Evolutionary conservation across 2,329 filamentous ascomycete species (phyloP).

Genomic region (Nemania sp.): DNA sequence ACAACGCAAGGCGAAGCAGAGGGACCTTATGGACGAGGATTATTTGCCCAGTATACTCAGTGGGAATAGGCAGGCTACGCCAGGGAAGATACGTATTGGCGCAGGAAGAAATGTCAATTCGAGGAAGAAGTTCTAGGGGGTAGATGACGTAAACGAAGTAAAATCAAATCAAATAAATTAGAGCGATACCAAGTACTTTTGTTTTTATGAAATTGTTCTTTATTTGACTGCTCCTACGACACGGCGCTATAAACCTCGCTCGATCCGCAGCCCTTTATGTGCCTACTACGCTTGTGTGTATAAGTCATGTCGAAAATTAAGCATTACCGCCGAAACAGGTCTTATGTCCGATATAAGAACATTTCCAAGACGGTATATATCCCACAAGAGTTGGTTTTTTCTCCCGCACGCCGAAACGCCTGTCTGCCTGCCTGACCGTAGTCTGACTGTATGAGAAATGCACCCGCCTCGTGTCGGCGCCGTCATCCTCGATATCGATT

Average conservation of each 20-base stretch:
- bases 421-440: background rate
- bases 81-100: conserved; percentile 80
- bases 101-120: conserved; percentile 90
- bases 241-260: background rate
- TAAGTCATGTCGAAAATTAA: background rate
- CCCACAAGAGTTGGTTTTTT: background rate
- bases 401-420: background rate
- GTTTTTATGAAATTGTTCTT: background rate
- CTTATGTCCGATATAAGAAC: background rate
- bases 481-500: background rate
- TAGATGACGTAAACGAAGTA: conserved; percentile 1
- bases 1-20: conserved; percentile 75
- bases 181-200: conserved; percentile 38
- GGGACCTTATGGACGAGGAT: conserved; percentile 94
- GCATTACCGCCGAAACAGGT: background rate
- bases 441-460: background rate
- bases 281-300: background rate
- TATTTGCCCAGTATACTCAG: conserved; percentile 87
- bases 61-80: conserved; percentile 74
- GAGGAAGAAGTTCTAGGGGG: conserved; percentile 64
- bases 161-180: conserved; percentile 21
- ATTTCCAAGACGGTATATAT: background rate
- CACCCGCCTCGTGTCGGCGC: background rate
- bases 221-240: background rate
- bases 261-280: background rate